Evolutionary conservation across 768 basidiomycete species (phyloP), one percentile per base, ranked within the genome.

Genomic region (Hortiboletus campestris): DNA sequence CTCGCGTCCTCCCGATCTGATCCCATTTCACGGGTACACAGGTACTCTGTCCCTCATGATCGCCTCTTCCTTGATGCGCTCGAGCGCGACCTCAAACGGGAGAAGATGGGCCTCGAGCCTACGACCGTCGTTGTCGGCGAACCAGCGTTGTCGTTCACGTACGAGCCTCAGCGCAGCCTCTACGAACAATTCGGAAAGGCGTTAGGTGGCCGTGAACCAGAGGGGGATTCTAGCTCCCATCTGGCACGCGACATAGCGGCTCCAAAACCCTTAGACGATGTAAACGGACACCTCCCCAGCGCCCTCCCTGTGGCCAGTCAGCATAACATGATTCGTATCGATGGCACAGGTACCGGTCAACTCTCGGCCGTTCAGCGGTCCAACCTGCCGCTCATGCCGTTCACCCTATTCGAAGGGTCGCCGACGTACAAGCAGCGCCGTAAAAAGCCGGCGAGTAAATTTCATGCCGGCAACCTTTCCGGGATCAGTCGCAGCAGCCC

Each of bases 31-130:
- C 6, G 44, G 1, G 13, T 42, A 28, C 19, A 4, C 43, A 95
- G 92, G 93, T 97, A 93, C 75, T 95, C 94, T 7, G 95, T 98
- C 7, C 95, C 95, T 3, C 95, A 98, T 58, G 95, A 98, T 70
- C 88, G 94, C 34, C 87, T 98, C 52, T 98, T 97, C 80, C 84
- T 98, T 49, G 95, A 98, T 67, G 95, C 95, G 19, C 83, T 98
- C 46, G 95, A 98, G 71, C 88, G 95, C 46, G 95, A 98, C 70
- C 83, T 97, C 53, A 97, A 96, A 76, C 84, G 95, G 32, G 95
- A 97, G 73, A 96, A 94, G 74, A 88, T 89, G 78, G 90, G 91
- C 1, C 78, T 83, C 40, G 91, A 94, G 67, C 82, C 94, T 1
- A 96, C 95, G 2, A 96, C 94, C 2, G 79, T 71, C 43, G 75